These are phyloP conservation scores for Fusarium palustre DNA, from an alignment of 2,329 filamentous ascomycete genomes.

Conservation along the genomic window DNA sequence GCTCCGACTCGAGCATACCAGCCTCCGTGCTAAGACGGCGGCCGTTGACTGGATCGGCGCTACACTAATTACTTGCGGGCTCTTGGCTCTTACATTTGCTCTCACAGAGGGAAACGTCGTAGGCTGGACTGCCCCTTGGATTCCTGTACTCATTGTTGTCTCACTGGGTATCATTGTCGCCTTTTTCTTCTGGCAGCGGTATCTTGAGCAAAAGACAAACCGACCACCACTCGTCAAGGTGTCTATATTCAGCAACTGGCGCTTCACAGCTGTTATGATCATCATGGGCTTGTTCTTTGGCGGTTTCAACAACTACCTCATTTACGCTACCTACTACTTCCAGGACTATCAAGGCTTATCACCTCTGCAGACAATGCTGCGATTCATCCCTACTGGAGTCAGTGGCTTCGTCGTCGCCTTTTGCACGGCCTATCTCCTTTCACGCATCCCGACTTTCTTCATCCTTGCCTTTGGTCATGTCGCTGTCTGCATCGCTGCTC, in stretches of 20 bases:
- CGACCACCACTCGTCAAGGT: constrained; percentile 73
- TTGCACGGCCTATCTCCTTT: constrained; percentile 66
- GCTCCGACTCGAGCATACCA: constrained; percentile 39
- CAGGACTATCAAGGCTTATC: constrained; percentile 73
- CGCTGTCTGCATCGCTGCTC: constrained; percentile 64
- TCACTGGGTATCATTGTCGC: constrained; percentile 65
- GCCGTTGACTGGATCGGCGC: constrained; percentile 76
- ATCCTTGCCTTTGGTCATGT: constrained; percentile 69
- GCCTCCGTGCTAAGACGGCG: constrained; percentile 52
- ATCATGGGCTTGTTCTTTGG: constrained; percentile 76
- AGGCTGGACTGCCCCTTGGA: constrained; percentile 74
- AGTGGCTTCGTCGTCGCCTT: constrained; percentile 68
- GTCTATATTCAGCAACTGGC: constrained; percentile 69
- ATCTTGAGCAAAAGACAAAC: constrained; percentile 48
- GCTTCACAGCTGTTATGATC: constrained; percentile 71
- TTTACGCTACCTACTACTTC: constrained; percentile 77
- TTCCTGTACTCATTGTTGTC: constrained; percentile 69
- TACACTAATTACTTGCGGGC: constrained; percentile 69
- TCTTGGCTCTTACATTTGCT: constrained; percentile 73
- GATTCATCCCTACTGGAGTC: constrained; percentile 75
- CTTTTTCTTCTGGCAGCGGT: constrained; percentile 72
- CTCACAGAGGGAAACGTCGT: constrained; percentile 77
- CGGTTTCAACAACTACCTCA: constrained; percentile 74
- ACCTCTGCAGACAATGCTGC: constrained; percentile 74
- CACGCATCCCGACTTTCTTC: constrained; percentile 67